Percentiles rank a stretch among this genome's conserved stretches.
phyloP scores from a whole-genome alignment of 768 basidiomycete genomes.

The Kwoniella pini region DNA sequence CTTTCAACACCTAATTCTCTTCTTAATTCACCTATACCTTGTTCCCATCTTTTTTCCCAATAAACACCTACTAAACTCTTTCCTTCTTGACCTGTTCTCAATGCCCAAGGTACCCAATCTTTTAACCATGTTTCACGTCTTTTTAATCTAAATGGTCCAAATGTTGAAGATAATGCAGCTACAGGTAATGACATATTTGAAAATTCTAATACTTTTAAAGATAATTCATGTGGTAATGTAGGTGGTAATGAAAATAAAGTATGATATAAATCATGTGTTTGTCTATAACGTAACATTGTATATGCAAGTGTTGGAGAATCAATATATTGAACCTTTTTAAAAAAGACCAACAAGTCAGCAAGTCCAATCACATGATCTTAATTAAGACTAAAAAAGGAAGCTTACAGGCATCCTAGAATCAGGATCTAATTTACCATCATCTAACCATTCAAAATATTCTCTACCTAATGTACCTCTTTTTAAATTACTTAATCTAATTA shows the following conservation, averaged over 20 bases:
- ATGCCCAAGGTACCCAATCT: constrained; percentile 91
- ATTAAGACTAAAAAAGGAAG: neutral
- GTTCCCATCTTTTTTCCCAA: constrained; percentile 93
- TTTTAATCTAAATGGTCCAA: constrained; percentile 73
- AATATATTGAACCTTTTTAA: constrained; percentile 96
- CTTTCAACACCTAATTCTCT: constrained; percentile 70
- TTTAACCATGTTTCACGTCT: constrained; percentile 65
- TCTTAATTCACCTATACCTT: constrained; percentile 78
- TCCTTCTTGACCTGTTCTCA: constrained; percentile 74
- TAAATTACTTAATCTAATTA: constrained; percentile 68
- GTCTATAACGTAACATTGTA: constrained; percentile 96
- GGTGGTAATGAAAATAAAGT: constrained; percentile 86
- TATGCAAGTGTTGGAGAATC: constrained; percentile 94
- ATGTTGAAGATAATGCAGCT: constrained; percentile 73
- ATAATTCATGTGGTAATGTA: constrained; percentile 84
- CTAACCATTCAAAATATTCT: constrained; percentile 86
- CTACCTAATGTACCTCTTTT: constrained; percentile 81
- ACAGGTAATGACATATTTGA: constrained; percentile 88
- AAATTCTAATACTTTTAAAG: constrained; percentile 92
- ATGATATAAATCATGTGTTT: constrained; percentile 98
- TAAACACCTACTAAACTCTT: constrained; percentile 82
- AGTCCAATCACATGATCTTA: neutral
- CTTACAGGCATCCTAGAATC: constrained; percentile 88
- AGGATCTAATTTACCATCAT: constrained; percentile 82
- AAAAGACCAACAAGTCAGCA: no score